These are phyloP conservation scores for Senna siamea DNA, from an alignment of 306 rosid species.

Conservation along the genomic window DNA sequence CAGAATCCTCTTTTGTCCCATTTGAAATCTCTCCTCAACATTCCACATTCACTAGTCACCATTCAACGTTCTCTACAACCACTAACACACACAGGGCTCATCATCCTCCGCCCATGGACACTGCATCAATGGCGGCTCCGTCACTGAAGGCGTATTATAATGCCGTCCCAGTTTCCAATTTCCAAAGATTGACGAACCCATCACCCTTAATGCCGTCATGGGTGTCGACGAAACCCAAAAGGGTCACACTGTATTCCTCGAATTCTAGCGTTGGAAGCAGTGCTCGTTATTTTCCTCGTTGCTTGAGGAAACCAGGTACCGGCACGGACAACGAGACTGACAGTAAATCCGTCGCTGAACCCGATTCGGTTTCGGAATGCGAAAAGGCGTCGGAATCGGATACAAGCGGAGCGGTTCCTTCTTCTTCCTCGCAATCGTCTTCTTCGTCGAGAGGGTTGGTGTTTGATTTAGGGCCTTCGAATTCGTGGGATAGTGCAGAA, in stretches of 20 bases:
- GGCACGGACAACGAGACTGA: constrained; percentile 49
- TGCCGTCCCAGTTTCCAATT: constrained; percentile 41
- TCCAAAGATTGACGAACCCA: constrained; percentile 39
- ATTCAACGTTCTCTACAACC: no score
- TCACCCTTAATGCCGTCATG: constrained; percentile 46
- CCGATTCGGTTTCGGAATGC: constrained; percentile 37
- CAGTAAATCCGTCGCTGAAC: constrained; percentile 38
- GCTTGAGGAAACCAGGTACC: constrained; percentile 70
- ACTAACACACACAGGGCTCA: background rate
- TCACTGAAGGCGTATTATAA: constrained; percentile 38
- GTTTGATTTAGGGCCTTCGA: constrained; percentile 59
- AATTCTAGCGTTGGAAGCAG: constrained; percentile 33
- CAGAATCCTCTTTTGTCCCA: constrained; percentile 29
- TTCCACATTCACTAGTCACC: background rate
- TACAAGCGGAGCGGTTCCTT: constrained; percentile 34
- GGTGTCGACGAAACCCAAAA: constrained; percentile 44
- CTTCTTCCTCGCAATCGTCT: constrained; percentile 33
- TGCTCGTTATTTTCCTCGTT: constrained; percentile 49
- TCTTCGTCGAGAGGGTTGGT: constrained; percentile 62
- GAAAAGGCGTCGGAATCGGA: constrained; percentile 34
- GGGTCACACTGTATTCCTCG: constrained; percentile 26
- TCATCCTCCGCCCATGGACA: constrained; percentile 51
- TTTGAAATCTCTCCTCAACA: constrained; percentile 28
- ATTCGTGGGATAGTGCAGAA: constrained; percentile 71
- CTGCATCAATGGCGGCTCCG: constrained; percentile 49